Evolutionary conservation across 1,139 yeast genomes (phyloP), one percentile per base, ranked within the genome.

Genomic region (Saccharomyces hybrid): DNA sequence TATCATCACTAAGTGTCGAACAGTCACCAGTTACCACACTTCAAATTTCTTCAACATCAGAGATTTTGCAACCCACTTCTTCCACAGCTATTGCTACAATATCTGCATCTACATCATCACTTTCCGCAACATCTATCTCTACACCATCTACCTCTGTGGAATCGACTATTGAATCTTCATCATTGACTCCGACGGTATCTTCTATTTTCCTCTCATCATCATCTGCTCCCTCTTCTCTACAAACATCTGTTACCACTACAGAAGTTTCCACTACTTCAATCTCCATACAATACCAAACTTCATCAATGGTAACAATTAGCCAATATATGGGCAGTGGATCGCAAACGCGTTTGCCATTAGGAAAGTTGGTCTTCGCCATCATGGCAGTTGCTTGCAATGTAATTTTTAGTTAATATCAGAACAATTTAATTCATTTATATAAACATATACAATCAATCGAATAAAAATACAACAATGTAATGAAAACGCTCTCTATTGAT

Each of bases 141-240:
- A 27, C 52, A 14, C 5, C 27, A 7, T 25, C 25, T 9, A 48
- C 52, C 28, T 34, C 34, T 13, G 28, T 28, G n/a, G 46, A 50
- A 7, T n/a, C 25, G 1, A 16, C 49, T 13, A 7, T 46, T 14
- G 16, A n/a, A 27, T 14, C 49, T 50, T 26, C 46, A 20, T 26
- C 46, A 20, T 8, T 28, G 25, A 46, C 52, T 16, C 13, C 49
- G 26, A 14, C 30, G 20, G 7, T 16, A 32, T 27, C 50, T 7
- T 31, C 51, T 4, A 2, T 30, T 3, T 25, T n/a, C 13, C 8
- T 14, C 3, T 27, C 46, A 49, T 13, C 46, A 11, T 32, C 46
- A 32, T 14, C 26, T 26, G 6, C 52, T n/a, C 14, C 51, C 26
- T 41, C 52, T 23, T 25, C 52, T 25, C 16, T 20, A 49, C 48